These are phyloP conservation scores for Fusarium kyushuense DNA, from an alignment of 2,329 filamentous ascomycete genomes.

Conservation along the genomic window DNA sequence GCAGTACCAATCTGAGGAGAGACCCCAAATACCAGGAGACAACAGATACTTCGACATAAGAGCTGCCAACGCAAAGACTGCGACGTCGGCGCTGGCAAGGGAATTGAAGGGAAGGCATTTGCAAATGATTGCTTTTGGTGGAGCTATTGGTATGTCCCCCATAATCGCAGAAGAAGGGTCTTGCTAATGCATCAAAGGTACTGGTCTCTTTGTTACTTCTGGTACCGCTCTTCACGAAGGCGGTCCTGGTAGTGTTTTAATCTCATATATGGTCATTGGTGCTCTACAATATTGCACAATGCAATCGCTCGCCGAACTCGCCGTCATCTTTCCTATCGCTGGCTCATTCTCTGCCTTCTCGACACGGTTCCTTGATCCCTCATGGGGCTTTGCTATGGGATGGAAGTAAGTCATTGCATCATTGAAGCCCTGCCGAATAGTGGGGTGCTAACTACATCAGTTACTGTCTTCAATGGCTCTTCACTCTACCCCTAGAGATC, in stretches of 20 bases:
- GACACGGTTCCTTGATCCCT: slow-evolving; percentile 92
- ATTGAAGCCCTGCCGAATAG: neutral
- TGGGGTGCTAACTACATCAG: slow-evolving; percentile 54
- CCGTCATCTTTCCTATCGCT: slow-evolving; percentile 88
- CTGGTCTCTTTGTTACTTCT: slow-evolving; percentile 90
- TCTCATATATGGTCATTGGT: slow-evolving; percentile 82
- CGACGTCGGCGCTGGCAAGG: slow-evolving; percentile 79
- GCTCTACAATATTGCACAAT: slow-evolving; percentile 92
- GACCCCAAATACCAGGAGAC: slow-evolving; percentile 45
- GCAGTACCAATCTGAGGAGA: slow-evolving; percentile 34
- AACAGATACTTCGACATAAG: slow-evolving; percentile 66
- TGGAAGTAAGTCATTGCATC: slow-evolving; percentile 75
- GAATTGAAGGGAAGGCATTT: slow-evolving; percentile 86
- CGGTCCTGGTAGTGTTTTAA: slow-evolving; percentile 80
- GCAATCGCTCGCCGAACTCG: slow-evolving; percentile 91
- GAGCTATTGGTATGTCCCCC: slow-evolving; percentile 76
- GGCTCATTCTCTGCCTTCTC: slow-evolving; percentile 94
- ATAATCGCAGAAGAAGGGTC: neutral
- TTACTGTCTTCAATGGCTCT: slow-evolving; percentile 89
- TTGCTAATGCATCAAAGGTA: slow-evolving; percentile 61
- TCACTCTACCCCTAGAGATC: slow-evolving; percentile 85
- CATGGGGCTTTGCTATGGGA: slow-evolving; percentile 95
- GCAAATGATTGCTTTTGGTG: slow-evolving; percentile 98
- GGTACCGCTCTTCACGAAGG: slow-evolving; percentile 77
- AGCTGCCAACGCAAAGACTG: slow-evolving; percentile 77